Base-by-base conservation (phyloP, 2,329 filamentous ascomycete species). In the Zalaria obscura region DNA sequence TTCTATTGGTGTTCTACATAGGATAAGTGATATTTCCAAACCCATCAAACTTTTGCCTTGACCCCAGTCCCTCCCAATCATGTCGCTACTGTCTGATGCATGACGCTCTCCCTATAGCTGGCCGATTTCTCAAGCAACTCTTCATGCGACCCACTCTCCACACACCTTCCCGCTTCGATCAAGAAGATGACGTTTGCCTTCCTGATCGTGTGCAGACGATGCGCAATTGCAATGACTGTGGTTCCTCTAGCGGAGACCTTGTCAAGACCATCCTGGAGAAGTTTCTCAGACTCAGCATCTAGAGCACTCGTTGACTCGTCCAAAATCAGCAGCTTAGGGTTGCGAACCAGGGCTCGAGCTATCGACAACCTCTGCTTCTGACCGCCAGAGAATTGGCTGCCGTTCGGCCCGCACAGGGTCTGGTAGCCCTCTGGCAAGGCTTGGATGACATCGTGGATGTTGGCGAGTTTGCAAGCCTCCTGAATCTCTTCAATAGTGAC, bases 371-470 rank as follows among this genome's bases (percentile, higher is more conserved):
- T 53, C 44, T 67, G 64, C 27, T 59, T 55, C 38, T 67, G 64
- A 3, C 64, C 63, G 27, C 64, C 64, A 10, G 62, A 65, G 9
- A 67, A 50, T 36, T 61, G 57, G 27, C 55, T 61, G 5, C 62
- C 63, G 29, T 58, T 61, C 4, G 58, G 52, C 7, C 63, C 63
- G 44, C 58, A 61, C n/a, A 57, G 56, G 0, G 79, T 83, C 8
- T 79, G 61, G 52, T 84, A 84, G 0, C 78, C 77, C 9, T 79
- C 62, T 0, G 78, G 78, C 10, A 85, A 61, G 1, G 67, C 60
- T 43, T 65, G 61, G 49, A 85, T 80, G 25, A 73, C 75, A 26
- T 83, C 76, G 58, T 84, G 78, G 47, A 85, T 81, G 52, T 81
- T 80, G 31, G 79, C 79, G 10, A 80, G 60, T 43, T 70, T 69